Conservation (phyloP, 805 yeast species). For the Brettanomyces sp. region DNA sequence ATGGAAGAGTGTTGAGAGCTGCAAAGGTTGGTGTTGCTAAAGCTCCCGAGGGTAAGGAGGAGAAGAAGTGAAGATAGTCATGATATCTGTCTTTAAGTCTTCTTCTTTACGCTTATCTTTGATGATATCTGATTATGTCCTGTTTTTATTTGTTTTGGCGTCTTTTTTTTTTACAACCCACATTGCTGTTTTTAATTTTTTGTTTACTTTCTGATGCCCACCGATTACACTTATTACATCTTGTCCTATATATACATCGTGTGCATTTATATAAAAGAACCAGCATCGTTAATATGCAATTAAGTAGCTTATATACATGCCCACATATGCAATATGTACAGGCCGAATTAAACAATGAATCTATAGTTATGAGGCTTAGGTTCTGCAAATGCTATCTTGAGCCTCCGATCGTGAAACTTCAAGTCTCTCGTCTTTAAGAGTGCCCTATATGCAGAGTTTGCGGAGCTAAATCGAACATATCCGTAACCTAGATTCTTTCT, state of each 20-base stretch:
- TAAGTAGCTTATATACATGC: neutral
- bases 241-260: slow-evolving; percentile 1
- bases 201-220: slow-evolving; percentile 1
- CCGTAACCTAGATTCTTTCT: slow-evolving; percentile 41
- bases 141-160: neutral
- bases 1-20: slow-evolving; percentile 84
- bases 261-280: slow-evolving; percentile 4
- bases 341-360: slow-evolving; percentile 14
- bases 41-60: slow-evolving; percentile 15
- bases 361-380: slow-evolving; percentile 15
- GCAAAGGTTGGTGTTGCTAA: slow-evolving; percentile 94
- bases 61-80: slow-evolving; percentile 21
- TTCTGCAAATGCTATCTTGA: slow-evolving; percentile 24
- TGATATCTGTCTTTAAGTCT: neutral
- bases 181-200: neutral
- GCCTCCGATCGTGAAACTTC: slow-evolving; percentile 35
- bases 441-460: slow-evolving; percentile 37
- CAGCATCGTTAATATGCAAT: slow-evolving; percentile 1
- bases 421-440: slow-evolving; percentile 32
- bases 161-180: neutral
- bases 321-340: neutral
- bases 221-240: neutral
- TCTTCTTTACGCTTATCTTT: neutral
- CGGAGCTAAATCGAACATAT: slow-evolving; percentile 45
- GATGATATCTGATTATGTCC: neutral